phyloP scores from a whole-genome alignment of 352 stramenopile genomes.

The Phytophthora pluvialis region DNA sequence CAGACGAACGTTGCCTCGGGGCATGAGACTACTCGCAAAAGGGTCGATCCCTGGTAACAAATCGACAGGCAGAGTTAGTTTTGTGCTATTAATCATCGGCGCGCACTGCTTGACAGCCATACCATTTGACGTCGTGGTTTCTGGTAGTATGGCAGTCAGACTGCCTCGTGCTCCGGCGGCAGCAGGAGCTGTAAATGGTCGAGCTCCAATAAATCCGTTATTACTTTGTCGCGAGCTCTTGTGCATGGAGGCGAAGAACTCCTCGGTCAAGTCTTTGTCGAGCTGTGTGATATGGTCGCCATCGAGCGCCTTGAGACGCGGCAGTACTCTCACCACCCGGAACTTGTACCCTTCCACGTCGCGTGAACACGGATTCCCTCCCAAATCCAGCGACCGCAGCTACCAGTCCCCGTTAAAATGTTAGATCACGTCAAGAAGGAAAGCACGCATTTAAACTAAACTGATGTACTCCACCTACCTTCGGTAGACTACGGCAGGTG shows the following conservation, averaged over 20 bases:
- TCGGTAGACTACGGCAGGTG: conserved; percentile 55
- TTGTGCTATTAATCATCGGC: neutral
- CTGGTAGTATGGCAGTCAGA: neutral
- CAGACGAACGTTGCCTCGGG: conserved; percentile 75
- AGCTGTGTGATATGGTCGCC: conserved; percentile 75
- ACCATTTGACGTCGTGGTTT: conserved; percentile 14
- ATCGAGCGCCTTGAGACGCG: conserved; percentile 73
- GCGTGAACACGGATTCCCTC: conserved; percentile 75
- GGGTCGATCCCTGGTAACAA: conserved; percentile 39
- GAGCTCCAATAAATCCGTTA: conserved; percentile 31
- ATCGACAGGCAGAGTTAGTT: neutral
- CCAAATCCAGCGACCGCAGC: conserved; percentile 74
- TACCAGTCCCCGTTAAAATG: conserved; percentile 18
- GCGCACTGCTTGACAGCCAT: neutral
- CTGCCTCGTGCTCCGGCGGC: conserved; percentile 13
- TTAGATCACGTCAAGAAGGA: neutral
- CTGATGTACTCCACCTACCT: conserved; percentile 30
- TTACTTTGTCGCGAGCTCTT: conserved; percentile 10
- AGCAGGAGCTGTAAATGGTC: conserved; percentile 49
- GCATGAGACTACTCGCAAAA: conserved; percentile 68
- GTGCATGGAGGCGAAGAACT: conserved; percentile 42
- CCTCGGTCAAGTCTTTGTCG: conserved; percentile 78
- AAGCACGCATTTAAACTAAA: neutral
- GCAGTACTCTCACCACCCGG: conserved; percentile 59
- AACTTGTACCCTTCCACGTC: conserved; percentile 80